Base-by-base conservation (phyloP, 2,329 filamentous ascomycete genomes). In the Alternaria metachromatica region DNA sequence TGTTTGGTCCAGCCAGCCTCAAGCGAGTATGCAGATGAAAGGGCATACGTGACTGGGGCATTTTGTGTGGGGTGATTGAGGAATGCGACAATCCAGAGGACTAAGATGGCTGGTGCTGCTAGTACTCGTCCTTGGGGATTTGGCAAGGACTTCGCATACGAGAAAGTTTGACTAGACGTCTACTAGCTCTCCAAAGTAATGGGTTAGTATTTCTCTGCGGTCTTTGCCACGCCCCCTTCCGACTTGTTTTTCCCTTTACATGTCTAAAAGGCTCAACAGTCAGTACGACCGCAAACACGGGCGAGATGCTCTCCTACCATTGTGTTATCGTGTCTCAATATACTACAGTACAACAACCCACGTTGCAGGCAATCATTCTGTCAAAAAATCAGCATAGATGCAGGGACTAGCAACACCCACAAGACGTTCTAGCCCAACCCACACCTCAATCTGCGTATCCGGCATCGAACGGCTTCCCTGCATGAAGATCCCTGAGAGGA, bases 371-470 rank as follows among this genome's bases (percentile, higher is more conserved):
- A 3, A 44, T 60, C 37, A 5, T n/a, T 6, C 20, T 45, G 26
- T 13, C 21, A 21, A 21, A 21, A 21, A 21, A 15, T 7, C 0
- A 48, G n/a, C 13, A 61, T 18, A 13, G 2, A 37, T 49, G 43
- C 21, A 41, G 44, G 56, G 18, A 23, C 37, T 63, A 23, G 6
- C 45, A 62, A 56, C 44, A 3, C 20, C 21, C 9, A 44, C 20
- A 25, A 33, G 45, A 13, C 7, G 13, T 37, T 60, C 43, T 51
- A 49, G 64, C 60, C 59, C 60, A 50, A 67, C 37, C 20, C 54
- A 55, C 48, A 53, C 41, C 44, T 21, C 25, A 58, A 64, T 65
- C 41, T 67, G 54, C 23, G 25, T 33, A 51, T 60, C 30, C 28
- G 26, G 55, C 37, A 60, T 53, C 48, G 20, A 53, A 50, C 44